Percentiles rank a stretch among this genome's conserved stretches.
Evolutionary conservation across 2,329 filamentous ascomycete species (phyloP).

Genomic region (Nigrospora oryzae): DNA sequence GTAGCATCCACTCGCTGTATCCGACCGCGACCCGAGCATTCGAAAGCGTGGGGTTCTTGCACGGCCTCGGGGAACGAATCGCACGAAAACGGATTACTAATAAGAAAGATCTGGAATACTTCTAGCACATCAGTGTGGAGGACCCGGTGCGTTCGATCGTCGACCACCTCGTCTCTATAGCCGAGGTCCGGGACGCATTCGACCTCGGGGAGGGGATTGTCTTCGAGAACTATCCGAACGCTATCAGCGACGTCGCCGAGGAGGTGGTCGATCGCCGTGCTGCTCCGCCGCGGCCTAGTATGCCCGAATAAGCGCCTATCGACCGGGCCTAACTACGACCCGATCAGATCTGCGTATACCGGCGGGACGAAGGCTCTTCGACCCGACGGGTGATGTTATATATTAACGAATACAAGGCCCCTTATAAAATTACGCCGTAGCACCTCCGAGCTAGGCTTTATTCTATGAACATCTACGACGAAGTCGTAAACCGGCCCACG

Average conservation of each 20-base stretch:
- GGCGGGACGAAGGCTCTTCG: conserved; percentile 5
- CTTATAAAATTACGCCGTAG: conserved; percentile 32
- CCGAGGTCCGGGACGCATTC: conserved; percentile 7
- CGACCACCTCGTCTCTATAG: conserved; percentile 11
- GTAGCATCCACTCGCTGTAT: conserved; percentile 11
- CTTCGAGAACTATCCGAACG: conserved; percentile 21
- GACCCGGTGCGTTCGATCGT: conserved; percentile 20
- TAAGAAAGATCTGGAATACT: conserved; percentile 20
- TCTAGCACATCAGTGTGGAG: conserved; percentile 18
- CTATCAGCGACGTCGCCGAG: conserved; percentile 14
- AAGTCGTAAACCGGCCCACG: conserved; percentile 21
- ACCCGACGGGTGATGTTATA: conserved; percentile 15
- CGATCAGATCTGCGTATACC: conserved; percentile 22
- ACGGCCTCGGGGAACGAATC: conserved; percentile 12
- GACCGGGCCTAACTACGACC: conserved; percentile 10
- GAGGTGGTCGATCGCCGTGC: neutral
- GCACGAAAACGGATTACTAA: conserved; percentile 8
- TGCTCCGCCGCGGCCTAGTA: too few relatives aligned
- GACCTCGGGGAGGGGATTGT: conserved; percentile 17
- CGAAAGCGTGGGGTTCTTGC: conserved; percentile 14
- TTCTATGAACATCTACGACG: conserved; percentile 28
- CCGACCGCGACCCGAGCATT: conserved; percentile 13
- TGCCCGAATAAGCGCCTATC: too few relatives aligned
- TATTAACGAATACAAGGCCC: conserved; percentile 36
- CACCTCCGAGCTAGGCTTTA: conserved; percentile 32